Conservation (phyloP, 148 eudicot genomes). For the Beta vulgaris region DNA sequence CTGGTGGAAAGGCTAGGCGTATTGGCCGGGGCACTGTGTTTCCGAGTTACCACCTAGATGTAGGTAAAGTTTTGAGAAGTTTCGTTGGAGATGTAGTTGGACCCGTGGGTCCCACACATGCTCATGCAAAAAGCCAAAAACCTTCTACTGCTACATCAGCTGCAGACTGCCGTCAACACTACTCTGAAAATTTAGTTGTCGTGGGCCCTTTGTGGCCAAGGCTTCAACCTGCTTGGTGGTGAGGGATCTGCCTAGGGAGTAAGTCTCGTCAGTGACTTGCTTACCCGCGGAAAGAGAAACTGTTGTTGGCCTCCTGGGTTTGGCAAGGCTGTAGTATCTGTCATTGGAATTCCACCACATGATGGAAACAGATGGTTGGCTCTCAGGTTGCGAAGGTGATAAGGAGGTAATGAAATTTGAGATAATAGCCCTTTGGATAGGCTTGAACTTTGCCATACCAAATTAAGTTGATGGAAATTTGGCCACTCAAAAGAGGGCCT, state of each 20-base stretch:
- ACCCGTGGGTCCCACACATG: conserved; percentile 44
- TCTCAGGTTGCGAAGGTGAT: conserved; percentile 13
- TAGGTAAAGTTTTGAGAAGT: conserved; percentile 20
- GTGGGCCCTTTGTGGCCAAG: conserved; percentile 34
- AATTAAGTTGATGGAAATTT: conserved; percentile 38
- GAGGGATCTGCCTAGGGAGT: conserved; percentile 42
- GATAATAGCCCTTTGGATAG: conserved; percentile 33
- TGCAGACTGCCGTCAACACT: conserved; percentile 46
- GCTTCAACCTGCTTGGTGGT: conserved; percentile 30
- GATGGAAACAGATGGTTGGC: conserved; percentile 46
- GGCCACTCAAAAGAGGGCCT: conserved; percentile 30
- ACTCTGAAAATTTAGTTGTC: conserved; percentile 38
- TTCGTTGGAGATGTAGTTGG: too few species aligned
- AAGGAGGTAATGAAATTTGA: conserved; percentile 39
- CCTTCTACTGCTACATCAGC: conserved; percentile 43
- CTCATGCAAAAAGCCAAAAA: conserved; percentile 43
- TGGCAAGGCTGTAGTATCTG: conserved; percentile 29
- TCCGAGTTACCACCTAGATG: conserved; percentile 56
- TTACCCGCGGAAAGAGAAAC: conserved; percentile 20
- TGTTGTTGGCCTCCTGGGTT: conserved; percentile 27
- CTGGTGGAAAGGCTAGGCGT: conserved; percentile 56
- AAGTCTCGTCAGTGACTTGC: conserved; percentile 29
- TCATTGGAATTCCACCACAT: conserved; percentile 52
- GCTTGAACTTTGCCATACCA: conserved; percentile 46
- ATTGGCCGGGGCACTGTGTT: conserved; percentile 41